A percentile compares a stretch with the other conserved stretches of the same genome.
phyloP scores from a whole-genome alignment of 2,329 filamentous ascomycete genomes.

The Camillea tinctor region DNA sequence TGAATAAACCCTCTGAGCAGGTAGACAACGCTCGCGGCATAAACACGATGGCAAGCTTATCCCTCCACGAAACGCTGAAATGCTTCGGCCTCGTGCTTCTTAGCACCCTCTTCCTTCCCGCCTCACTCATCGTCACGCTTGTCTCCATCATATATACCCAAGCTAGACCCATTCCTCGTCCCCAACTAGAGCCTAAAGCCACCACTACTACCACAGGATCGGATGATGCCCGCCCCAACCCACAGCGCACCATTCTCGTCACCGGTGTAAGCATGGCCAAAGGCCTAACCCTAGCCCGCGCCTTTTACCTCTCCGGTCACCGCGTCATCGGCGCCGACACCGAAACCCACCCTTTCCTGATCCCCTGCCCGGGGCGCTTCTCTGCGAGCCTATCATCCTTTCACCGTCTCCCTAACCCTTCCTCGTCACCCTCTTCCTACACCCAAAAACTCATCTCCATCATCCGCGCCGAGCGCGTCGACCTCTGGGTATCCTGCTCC shows the following conservation, averaged over 20 bases:
- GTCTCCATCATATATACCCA: neutral
- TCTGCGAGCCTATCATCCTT: slow-evolving; percentile 59
- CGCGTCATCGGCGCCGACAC: slow-evolving; percentile 72
- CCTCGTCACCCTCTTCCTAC: slow-evolving; percentile 42
- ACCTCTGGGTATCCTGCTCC: slow-evolving; percentile 74
- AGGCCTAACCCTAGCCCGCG: slow-evolving; percentile 63
- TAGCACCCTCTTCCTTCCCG: slow-evolving; percentile 18
- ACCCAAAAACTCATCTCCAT: slow-evolving; percentile 56
- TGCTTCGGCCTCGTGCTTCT: slow-evolving; percentile 19
- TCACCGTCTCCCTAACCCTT: slow-evolving; percentile 42
- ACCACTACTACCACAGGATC: neutral
- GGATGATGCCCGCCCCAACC: too few relatives aligned
- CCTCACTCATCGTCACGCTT: neutral
- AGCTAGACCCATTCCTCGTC: neutral
- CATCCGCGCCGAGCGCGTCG: slow-evolving; percentile 57
- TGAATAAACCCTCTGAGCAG: too few relatives aligned
- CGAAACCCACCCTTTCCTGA: slow-evolving; percentile 39
- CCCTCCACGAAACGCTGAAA: neutral
- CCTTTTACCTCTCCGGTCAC: slow-evolving; percentile 64
- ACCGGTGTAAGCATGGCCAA: slow-evolving; percentile 74
- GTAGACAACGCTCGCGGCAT: too few relatives aligned
- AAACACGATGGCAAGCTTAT: too few relatives aligned
- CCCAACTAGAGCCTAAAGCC: slow-evolving; percentile 1
- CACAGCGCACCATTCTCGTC: slow-evolving; percentile 56
- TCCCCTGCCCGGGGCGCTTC: slow-evolving; percentile 53